A percentile compares a stretch with the other conserved stretches of the same genome.
These are phyloP conservation scores for Penicillium silybi DNA, from an alignment of 495 filamentous ascomycete species.

Conservation along the genomic window DNA sequence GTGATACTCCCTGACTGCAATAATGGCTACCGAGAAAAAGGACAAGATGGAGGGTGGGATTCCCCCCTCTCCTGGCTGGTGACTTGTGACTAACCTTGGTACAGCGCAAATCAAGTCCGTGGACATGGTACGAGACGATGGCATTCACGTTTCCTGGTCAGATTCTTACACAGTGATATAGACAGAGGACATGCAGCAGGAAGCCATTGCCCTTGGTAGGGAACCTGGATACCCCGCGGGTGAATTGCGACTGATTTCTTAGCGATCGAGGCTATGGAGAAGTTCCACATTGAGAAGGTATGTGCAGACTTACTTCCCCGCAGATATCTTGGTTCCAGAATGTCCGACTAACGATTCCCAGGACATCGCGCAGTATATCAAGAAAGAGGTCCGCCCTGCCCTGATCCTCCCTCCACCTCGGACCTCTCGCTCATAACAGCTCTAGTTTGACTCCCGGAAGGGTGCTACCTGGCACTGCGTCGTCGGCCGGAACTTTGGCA, in stretches of 20 bases:
- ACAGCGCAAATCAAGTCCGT: constrained; percentile 93
- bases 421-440: constrained; percentile 22
- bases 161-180: constrained; percentile 34
- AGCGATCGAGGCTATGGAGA: constrained; percentile 93
- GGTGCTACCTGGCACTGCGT: constrained; percentile 98
- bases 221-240: not conserved
- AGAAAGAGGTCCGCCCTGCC: constrained; percentile 71
- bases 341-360: constrained; percentile 31
- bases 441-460: constrained; percentile 83
- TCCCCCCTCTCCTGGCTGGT: not conserved
- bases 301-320: constrained; percentile 7
- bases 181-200: constrained; percentile 96
- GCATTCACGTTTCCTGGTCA: not conserved
- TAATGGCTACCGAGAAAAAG: constrained; percentile 55
- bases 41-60: constrained; percentile 67
- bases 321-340: not conserved
- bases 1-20: constrained; percentile 8
- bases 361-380: constrained; percentile 97
- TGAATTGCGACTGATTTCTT: constrained; percentile 20
- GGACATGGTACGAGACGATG: constrained; percentile 73
- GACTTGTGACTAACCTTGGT: constrained; percentile 27
- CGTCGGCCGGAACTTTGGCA: constrained; percentile 96
- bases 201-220: constrained; percentile 91
- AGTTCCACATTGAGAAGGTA: constrained; percentile 92
- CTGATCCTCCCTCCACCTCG: constrained; percentile 4